These are phyloP conservation scores for Trifolium dubium DNA, from an alignment of 306 rosid species.

Conservation along the genomic window DNA sequence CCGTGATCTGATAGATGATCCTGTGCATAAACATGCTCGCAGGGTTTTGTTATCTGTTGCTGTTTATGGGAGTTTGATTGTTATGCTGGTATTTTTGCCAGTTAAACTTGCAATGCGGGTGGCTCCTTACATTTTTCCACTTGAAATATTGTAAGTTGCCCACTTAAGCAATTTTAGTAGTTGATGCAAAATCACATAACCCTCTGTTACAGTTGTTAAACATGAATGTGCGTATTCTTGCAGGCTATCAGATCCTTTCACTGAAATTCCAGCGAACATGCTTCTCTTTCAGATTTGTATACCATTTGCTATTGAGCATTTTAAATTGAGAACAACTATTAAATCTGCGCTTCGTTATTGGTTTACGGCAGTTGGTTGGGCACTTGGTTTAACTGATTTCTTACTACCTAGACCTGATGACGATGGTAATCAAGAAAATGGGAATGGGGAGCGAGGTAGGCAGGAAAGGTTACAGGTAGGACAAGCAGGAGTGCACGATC, in stretches of 20 bases:
- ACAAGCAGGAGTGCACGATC: constrained; percentile 70
- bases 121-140: constrained; percentile 93
- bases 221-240: constrained; percentile 37
- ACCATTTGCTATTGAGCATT: constrained; percentile 98
- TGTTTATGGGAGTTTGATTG: constrained; percentile 97
- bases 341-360: constrained; percentile 89
- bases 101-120: constrained; percentile 95
- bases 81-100: constrained; percentile 96
- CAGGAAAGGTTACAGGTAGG: constrained; percentile 78
- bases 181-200: not conserved
- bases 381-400: constrained; percentile 89
- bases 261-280: constrained; percentile 99
- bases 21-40: constrained; percentile 99
- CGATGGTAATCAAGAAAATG: constrained; percentile 77
- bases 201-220: constrained; percentile 35
- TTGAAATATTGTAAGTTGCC: constrained; percentile 85
- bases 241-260: constrained; percentile 99
- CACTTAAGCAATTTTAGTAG: constrained; percentile 27
- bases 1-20: constrained; percentile 97
- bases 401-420: constrained; percentile 90
- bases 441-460: constrained; percentile 85
- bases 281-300: constrained; percentile 97
- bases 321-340: constrained; percentile 89
- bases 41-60: constrained; percentile 94
- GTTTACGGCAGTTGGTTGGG: constrained; percentile 99